Conservation (phyloP, 1,284 basidiomycete genomes). For the Ustilago sp. region DNA sequence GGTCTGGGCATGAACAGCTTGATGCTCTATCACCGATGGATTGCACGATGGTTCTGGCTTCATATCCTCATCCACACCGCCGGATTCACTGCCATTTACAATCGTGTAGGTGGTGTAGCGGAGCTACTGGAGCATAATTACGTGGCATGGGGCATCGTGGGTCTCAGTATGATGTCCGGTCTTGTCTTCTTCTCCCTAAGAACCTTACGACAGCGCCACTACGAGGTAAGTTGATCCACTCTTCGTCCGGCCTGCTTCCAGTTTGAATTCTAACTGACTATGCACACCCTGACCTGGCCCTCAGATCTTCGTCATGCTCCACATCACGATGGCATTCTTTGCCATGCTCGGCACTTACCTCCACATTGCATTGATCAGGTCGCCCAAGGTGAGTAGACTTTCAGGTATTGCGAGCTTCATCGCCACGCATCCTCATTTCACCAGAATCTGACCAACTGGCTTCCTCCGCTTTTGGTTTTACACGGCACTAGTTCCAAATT, state of each 20-base stretch:
- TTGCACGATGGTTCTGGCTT: conserved; percentile 59
- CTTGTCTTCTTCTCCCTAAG: conserved; percentile 44
- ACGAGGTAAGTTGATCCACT: conserved; percentile 35
- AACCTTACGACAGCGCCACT: conserved; percentile 33
- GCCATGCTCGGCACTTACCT: conserved; percentile 63
- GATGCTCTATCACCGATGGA: conserved; percentile 69
- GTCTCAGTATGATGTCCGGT: conserved; percentile 39
- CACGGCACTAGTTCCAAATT: conserved; percentile 17
- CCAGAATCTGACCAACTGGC: neutral
- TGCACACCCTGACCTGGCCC: no score
- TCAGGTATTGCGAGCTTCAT: neutral
- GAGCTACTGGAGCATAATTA: conserved; percentile 46
- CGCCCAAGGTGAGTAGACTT: conserved; percentile 22
- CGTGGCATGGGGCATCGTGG: conserved; percentile 63
- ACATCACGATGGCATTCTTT: conserved; percentile 65
- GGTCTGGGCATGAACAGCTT: conserved; percentile 61
- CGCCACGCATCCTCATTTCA: neutral
- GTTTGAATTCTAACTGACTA: conserved; percentile 12
- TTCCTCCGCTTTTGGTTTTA: neutral
- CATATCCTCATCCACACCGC: conserved; percentile 62
- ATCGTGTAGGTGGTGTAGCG: conserved; percentile 4
- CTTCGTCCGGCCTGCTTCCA: neutral
- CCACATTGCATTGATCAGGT: conserved; percentile 59
- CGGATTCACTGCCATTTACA: conserved; percentile 32
- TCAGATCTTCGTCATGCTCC: conserved; percentile 60